phyloP scores from a whole-genome alignment of 352 stramenopile species.

The Globisporangium alternatum region DNA sequence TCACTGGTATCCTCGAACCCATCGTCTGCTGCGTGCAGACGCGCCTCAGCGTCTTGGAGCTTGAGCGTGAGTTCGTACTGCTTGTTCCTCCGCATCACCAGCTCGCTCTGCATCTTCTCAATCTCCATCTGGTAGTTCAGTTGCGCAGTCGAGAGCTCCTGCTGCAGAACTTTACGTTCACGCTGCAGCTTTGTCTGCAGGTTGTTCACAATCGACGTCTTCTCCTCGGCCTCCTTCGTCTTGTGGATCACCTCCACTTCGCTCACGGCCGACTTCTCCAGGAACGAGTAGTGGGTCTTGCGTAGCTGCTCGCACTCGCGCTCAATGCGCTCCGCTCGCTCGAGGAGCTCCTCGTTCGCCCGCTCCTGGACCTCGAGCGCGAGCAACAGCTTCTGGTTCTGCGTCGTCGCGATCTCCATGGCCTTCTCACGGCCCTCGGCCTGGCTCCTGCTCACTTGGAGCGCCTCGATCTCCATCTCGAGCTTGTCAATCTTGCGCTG shows the following conservation, averaged over 20 bases:
- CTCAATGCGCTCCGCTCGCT: constrained; percentile 22
- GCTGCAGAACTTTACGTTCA: constrained; percentile 45
- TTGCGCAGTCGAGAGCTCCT: constrained; percentile 40
- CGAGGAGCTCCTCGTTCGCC: constrained; percentile 24
- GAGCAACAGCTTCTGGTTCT: constrained; percentile 71
- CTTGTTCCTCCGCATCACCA: constrained; percentile 69
- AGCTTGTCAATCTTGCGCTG: constrained; percentile 60
- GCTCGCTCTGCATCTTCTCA: constrained; percentile 63
- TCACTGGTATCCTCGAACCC: constrained; percentile 39
- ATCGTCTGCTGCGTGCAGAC: constrained; percentile 38
- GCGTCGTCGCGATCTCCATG: constrained; percentile 71
- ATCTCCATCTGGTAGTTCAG: constrained; percentile 57
- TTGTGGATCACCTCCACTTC: constrained; percentile 53
- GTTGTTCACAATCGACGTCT: constrained; percentile 24
- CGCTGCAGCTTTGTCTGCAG: constrained; percentile 54
- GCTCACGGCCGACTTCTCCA: constrained; percentile 24
- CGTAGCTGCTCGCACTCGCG: constrained; percentile 44
- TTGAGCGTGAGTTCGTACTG: constrained; percentile 79
- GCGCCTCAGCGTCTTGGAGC: constrained; percentile 56
- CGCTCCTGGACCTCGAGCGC: constrained; percentile 58
- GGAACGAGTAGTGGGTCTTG: constrained; percentile 24
- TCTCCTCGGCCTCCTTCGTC: constrained; percentile 43
- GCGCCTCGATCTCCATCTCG: constrained; percentile 47
- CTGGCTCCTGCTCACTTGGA: constrained; percentile 50
- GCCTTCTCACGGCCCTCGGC: constrained; percentile 57